Percentiles rank a stretch among this genome's conserved stretches.
Evolutionary conservation across 176 grass and related monocot species (phyloP).

Genomic region (Musa itinerans): DNA sequence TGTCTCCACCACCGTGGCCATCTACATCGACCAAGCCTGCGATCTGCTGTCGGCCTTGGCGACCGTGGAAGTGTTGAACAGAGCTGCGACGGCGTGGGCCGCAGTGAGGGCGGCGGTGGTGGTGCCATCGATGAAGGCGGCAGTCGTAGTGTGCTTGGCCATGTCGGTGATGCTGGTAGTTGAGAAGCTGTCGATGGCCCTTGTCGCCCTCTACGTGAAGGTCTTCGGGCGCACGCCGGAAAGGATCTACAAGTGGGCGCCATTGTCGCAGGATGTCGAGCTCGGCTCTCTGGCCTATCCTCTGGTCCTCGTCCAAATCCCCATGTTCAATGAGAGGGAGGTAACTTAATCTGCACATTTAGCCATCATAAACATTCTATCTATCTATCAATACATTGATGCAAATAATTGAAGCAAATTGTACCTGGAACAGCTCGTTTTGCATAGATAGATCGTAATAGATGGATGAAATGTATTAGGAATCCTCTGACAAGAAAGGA

Average conservation of each 20-base stretch:
- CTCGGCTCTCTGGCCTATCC: slow-evolving; percentile 37
- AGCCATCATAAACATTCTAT: neutral
- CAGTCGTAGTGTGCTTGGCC: slow-evolving; percentile 54
- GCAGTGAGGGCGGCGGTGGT: slow-evolving; percentile 32
- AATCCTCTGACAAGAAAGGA: too few species aligned
- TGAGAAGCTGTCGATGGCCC: slow-evolving; percentile 69
- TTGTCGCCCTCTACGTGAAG: slow-evolving; percentile 41
- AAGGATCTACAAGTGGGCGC: slow-evolving; percentile 54
- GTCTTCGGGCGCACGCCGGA: slow-evolving; percentile 31
- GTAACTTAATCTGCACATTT: slow-evolving; percentile 11
- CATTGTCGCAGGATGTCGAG: slow-evolving; percentile 18
- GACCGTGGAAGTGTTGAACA: neutral
- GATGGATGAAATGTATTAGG: too few species aligned
- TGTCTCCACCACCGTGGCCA: neutral
- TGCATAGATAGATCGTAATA: too few species aligned
- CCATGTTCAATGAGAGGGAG: slow-evolving; percentile 98
- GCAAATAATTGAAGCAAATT: neutral
- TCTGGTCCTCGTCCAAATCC: slow-evolving; percentile 93
- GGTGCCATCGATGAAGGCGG: slow-evolving; percentile 34
- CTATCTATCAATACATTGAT: neutral
- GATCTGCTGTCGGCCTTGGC: neutral
- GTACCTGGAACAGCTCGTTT: too few species aligned
- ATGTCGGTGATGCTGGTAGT: slow-evolving; percentile 76
- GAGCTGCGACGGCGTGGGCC: slow-evolving; percentile 12
- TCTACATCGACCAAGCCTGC: neutral